Percentiles rank a stretch among this genome's conserved stretches.
Evolutionary conservation across 805 yeast species (phyloP).

Genomic region (Schwanniomyces occidentalis): DNA sequence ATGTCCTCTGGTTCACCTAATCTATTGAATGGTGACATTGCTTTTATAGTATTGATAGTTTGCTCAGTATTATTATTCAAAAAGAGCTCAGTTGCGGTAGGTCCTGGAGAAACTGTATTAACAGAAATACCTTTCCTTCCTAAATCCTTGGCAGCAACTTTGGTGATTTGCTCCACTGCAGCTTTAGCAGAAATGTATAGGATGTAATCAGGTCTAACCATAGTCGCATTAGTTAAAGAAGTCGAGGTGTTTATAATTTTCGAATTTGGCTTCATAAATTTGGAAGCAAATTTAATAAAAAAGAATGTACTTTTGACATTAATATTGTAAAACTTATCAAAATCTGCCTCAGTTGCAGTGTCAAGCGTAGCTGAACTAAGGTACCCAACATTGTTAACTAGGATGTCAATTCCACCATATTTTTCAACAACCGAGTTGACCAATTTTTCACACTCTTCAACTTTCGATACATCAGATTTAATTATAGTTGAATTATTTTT

Average conservation of each 20-base stretch:
- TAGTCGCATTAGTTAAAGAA: constrained; percentile 25
- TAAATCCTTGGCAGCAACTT: constrained; percentile 38
- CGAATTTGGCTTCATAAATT: constrained; percentile 19
- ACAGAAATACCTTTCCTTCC: constrained; percentile 37
- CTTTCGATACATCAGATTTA: constrained; percentile 1
- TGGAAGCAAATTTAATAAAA: constrained; percentile 12
- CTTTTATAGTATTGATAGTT: constrained; percentile 26
- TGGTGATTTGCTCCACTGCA: constrained; percentile 38
- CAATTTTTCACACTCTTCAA: background rate
- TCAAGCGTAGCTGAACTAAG: constrained; percentile 6
- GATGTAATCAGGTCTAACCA: constrained; percentile 29
- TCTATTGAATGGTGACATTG: constrained; percentile 32
- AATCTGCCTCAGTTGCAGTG: constrained; percentile 13
- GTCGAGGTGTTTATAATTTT: constrained; percentile 41
- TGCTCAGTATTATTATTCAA: background rate
- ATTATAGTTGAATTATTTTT: background rate
- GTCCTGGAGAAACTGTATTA: constrained; percentile 41
- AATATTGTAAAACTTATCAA: constrained; percentile 10
- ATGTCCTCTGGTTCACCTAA: constrained; percentile 36
- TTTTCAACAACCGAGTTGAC: constrained; percentile 4
- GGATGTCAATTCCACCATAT: constrained; percentile 13
- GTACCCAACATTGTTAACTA: constrained; percentile 17
- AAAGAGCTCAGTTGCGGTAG: constrained; percentile 38
- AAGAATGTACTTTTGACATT: constrained; percentile 14
- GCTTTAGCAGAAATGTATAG: constrained; percentile 36